Base-by-base conservation (phyloP, 768 basidiomycete species). In the Rubroboletus satanas region DNA sequence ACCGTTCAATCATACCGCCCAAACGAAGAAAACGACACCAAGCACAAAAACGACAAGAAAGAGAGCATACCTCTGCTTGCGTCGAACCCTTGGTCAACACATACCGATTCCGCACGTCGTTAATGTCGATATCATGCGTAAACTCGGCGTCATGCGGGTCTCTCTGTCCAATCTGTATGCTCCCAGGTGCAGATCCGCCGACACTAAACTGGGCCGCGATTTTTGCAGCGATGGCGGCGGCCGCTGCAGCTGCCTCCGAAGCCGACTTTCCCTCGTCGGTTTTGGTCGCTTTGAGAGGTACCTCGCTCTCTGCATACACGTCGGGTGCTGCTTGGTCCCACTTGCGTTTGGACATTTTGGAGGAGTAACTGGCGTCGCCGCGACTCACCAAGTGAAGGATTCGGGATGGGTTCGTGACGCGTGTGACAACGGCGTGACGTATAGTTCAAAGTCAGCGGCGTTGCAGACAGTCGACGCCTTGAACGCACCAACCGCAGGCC, bases 31-130 rank as follows among this genome's bases (percentile, higher is more conserved):
- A 36, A 39, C 5, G 26, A 17, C 23, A 6, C 28, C 32, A 11
- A 48, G 15, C 47, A 38, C 0, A 15, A 33, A 5, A 32, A 32
- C 5, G 4, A 21, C 21, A 33, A 21, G 31, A n/a, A 2, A 28
- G 28, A 42, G 26, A 47, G 74, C 87, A 43, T 52, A 93, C 95
- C 80, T 97, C 87, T 56, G 85, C 76, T 72, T 98, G 96, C 3
- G 96, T 98, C 11, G 89, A 80, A 3, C 93, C 92, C 70, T 92
- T 96, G 45, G 95, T 98, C 65, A 98, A 75, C 68, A 98, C 75
- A 71, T 98, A 98, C 61, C 96, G 80, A 73, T 98, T 98, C 69
- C 95, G 77, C 46, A 94, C 78, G 71, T 98, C 95, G 69, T 98
- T 98, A 71, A 98, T 97, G 70, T 98, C 96, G 52, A 98, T 95